A percentile compares a stretch with the other conserved stretches of the same genome.
These are phyloP conservation scores for Gossypium gossypioides DNA, from an alignment of 441 rosid genomes.

Conservation along the genomic window DNA sequence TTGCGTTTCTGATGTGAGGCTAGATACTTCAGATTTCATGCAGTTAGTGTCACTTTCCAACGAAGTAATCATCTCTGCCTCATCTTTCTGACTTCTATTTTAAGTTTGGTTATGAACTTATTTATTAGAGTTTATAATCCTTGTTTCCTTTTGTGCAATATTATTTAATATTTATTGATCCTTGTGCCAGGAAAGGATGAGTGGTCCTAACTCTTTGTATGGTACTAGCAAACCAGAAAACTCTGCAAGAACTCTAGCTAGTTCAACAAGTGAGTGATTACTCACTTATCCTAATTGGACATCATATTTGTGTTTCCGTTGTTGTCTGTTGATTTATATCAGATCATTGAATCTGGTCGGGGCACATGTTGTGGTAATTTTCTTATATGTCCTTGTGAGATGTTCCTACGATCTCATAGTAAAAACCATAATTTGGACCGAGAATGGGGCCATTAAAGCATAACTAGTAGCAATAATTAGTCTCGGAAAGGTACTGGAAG, in stretches of 20 bases:
- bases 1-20: conserved; percentile 27
- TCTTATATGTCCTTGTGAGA: background rate
- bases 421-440: background rate
- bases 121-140: background rate
- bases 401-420: background rate
- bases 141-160: background rate
- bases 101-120: background rate
- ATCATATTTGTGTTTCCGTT: background rate
- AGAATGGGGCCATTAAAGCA: background rate
- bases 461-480: background rate
- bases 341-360: background rate
- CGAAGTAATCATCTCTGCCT: conserved; percentile 8
- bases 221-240: conserved; percentile 29
- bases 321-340: background rate
- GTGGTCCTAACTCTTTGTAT: conserved; percentile 22
- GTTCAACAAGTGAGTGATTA: conserved; percentile 40
- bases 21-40: conserved; percentile 26
- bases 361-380: background rate
- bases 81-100: background rate
- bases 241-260: conserved; percentile 30
- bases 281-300: background rate
- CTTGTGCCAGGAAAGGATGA: conserved; percentile 33
- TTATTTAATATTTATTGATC: conserved; percentile 3
- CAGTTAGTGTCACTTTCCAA: conserved; percentile 20
- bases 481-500: background rate